phyloP scores from a whole-genome alignment of 768 basidiomycete genomes.

The Xanthoconium stramineum region DNA sequence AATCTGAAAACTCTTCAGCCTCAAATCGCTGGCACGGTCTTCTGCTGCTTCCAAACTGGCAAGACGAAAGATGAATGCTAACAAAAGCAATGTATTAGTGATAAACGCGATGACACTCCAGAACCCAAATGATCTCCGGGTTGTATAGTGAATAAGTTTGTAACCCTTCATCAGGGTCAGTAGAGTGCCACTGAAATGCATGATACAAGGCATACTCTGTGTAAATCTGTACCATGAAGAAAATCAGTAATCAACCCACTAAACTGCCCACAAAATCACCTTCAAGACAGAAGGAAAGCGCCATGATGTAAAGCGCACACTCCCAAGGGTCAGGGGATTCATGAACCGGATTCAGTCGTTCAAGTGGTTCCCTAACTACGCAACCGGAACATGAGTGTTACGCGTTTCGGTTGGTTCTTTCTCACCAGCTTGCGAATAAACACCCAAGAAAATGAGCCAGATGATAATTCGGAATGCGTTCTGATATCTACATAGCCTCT shows the following conservation, averaged over 20 bases:
- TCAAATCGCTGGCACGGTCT: slow-evolving; percentile 37
- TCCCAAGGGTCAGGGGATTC: slow-evolving; percentile 76
- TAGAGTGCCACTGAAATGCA: background rate
- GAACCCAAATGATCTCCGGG: slow-evolving; percentile 79
- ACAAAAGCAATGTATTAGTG: slow-evolving; percentile 68
- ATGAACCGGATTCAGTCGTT: slow-evolving; percentile 57
- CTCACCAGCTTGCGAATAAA: slow-evolving; percentile 82
- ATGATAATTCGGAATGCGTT: slow-evolving; percentile 75
- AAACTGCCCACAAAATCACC: slow-evolving; percentile 41
- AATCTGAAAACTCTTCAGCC: slow-evolving; percentile 79
- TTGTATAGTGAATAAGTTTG: slow-evolving; percentile 69
- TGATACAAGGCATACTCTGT: slow-evolving; percentile 16
- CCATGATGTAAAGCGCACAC: slow-evolving; percentile 72
- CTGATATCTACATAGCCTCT: slow-evolving; percentile 58
- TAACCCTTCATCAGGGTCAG: slow-evolving; percentile 47
- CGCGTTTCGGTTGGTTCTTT: background rate
- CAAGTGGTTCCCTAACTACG: slow-evolving; percentile 72
- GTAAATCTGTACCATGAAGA: slow-evolving; percentile 17
- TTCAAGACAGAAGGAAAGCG: slow-evolving; percentile 75
- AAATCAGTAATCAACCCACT: slow-evolving; percentile 43
- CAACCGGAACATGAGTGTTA: slow-evolving; percentile 1
- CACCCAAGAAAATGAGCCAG: slow-evolving; percentile 75
- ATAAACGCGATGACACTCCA: slow-evolving; percentile 70
- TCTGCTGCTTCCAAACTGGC: slow-evolving; percentile 43
- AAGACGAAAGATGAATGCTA: slow-evolving; percentile 74